Conservation (phyloP, 306 rosid species). For the Abrus precatorius region DNA sequence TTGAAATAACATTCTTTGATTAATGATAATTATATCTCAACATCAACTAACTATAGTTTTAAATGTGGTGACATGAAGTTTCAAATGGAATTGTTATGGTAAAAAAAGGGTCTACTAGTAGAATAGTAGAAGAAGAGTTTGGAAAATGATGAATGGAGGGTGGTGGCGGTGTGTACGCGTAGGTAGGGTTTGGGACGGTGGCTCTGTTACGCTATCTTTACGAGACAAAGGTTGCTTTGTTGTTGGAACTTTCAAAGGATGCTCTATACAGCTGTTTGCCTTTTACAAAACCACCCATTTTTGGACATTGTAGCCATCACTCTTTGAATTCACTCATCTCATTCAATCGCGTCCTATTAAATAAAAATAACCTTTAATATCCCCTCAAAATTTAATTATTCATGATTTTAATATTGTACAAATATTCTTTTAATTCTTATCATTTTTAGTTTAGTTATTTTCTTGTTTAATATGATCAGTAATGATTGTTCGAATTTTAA, state of each 20-base stretch:
- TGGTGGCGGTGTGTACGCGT: slow-evolving; percentile 29
- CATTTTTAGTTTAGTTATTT: no score
- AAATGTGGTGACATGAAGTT: neutral
- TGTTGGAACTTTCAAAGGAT: neutral
- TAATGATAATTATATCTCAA: neutral
- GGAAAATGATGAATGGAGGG: neutral
- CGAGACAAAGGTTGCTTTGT: neutral
- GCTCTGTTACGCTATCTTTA: neutral
- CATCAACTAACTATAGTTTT: no score
- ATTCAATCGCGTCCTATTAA: neutral
- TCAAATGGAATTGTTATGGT: neutral
- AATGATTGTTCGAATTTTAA: no score
- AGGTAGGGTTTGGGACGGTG: neutral
- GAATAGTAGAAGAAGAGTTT: no score
- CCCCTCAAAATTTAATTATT: no score
- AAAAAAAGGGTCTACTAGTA: no score
- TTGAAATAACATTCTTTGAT: neutral
- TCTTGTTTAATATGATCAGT: no score
- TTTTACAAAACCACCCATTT: neutral
- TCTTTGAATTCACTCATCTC: neutral
- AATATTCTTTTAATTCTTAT: no score
- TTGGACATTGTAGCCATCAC: neutral
- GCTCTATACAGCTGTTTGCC: neutral
- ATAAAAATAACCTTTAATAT: no score
- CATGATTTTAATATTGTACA: no score